These are phyloP conservation scores for Trichomonascus vanleenenianus DNA, from an alignment of 805 yeast species.

Conservation along the genomic window DNA sequence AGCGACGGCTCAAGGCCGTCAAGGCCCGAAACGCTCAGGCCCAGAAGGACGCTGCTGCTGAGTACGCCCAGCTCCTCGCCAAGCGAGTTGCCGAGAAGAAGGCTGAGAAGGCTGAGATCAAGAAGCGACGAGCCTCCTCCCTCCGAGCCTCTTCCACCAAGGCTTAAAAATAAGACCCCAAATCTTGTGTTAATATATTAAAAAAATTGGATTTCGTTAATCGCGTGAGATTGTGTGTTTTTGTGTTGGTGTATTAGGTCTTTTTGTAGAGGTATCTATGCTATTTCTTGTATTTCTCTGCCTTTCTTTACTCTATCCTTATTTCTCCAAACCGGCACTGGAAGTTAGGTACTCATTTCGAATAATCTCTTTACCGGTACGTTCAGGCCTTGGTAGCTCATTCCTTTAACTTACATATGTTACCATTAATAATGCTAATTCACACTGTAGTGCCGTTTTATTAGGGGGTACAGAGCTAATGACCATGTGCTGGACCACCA, in stretches of 20 bases:
- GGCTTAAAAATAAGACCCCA: neutral
- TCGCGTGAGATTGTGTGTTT: neutral
- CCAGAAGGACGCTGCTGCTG: slow-evolving; percentile 99
- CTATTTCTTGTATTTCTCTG: too few species aligned
- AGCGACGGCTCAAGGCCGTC: slow-evolving; percentile 90
- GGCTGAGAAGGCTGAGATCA: slow-evolving; percentile 96
- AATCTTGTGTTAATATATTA: neutral
- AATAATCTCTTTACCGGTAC: too few species aligned
- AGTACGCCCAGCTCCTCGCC: slow-evolving; percentile 98
- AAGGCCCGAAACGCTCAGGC: slow-evolving; percentile 96
- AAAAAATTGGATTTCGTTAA: neutral
- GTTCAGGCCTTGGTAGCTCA: too few species aligned
- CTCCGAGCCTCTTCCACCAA: slow-evolving; percentile 39
- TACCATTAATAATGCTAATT: too few species aligned
- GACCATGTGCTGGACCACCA: too few species aligned
- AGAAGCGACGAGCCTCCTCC: slow-evolving; percentile 99
- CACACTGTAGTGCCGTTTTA: too few species aligned
- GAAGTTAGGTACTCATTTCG: too few species aligned
- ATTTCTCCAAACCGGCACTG: too few species aligned
- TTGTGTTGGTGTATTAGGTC: neutral
- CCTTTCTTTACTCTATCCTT: too few species aligned
- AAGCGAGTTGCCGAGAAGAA: slow-evolving; percentile 97
- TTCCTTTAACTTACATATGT: too few species aligned
- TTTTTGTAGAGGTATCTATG: too few species aligned
- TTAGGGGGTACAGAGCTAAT: too few species aligned